Evolutionary conservation across 129 eudicot genomes (phyloP), one percentile per base, ranked within the genome.

Genomic region (Scalesia atractyloides): DNA sequence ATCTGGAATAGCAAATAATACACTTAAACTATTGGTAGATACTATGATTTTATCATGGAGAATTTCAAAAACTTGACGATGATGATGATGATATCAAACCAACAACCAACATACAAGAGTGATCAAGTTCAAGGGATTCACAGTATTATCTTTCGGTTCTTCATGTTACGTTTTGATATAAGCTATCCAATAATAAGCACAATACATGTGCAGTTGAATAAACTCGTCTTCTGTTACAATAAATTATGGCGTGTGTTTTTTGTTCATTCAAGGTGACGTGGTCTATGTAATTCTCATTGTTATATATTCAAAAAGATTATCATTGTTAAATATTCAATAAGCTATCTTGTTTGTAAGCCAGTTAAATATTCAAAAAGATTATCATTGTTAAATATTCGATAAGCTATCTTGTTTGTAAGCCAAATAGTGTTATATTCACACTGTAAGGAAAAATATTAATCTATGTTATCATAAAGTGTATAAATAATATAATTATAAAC

Each of bases 21-120:
- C 41, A 70, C 47, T 77, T 51, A 39, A 77, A 70, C 50, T 77
- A 26, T 37, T 77, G 33, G 81, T 11, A 72, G 66, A 17, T 24
- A 70, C 66, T 77, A 77, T 10, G 59, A 77, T 64, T 77, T 69
- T 11, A 56, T 70, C 2, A 1, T 61, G 81, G 76, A 41, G 50
- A 51, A 0, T 77, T 77, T 51, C 22, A 39, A 20, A 48, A 49
- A 2, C 11, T 69, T 67, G 76, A 3, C 20, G 36, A 34, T 1
- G 30, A 24, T 24, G 30, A 24, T 24, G 56, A 34, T 62, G 33
- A 36, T 49, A 15, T 77, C 6, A 47, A 76, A 44, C 69, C 54
- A 77, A 7, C 39, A 24, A 39, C 18, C 57, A 46, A 60, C 43
- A 77, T 77, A 69, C 52, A 68, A 48, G 44, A 26, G 34, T 4